Percentiles rank a stretch among this genome's conserved stretches.
Evolutionary conservation across 306 rosid species (phyloP).

Genomic region (Clitoria ternatea): DNA sequence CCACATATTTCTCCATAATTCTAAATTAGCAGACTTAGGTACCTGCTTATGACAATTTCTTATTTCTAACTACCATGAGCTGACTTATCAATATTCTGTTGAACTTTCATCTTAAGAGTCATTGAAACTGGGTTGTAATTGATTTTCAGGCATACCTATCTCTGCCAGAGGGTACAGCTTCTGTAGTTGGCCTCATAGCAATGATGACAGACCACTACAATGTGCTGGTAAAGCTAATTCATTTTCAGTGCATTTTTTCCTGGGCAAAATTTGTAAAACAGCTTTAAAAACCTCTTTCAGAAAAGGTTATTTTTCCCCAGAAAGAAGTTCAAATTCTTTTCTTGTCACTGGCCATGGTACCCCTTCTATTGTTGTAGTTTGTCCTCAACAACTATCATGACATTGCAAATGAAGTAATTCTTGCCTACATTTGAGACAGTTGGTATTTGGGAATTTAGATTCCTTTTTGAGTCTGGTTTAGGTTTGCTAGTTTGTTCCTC

Average conservation of each 20-base stretch:
- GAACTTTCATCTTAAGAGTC: not conserved
- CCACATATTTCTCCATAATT: not conserved
- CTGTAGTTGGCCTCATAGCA: conserved; percentile 68
- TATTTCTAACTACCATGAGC: not conserved
- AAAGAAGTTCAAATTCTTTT: not conserved
- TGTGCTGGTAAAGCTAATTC: conserved; percentile 47
- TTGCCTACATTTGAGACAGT: not conserved
- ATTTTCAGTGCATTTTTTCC: not conserved
- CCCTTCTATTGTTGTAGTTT: not conserved
- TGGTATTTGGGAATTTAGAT: not conserved
- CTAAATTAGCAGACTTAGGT: not conserved
- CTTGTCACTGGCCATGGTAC: not conserved
- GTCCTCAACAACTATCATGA: not conserved
- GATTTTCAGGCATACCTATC: conserved; percentile 85
- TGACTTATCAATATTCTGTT: conserved; percentile 2
- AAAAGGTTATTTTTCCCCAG: not conserved
- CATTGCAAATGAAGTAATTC: not conserved
- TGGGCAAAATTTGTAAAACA: not conserved
- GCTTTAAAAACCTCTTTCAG: not conserved
- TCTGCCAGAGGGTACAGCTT: conserved; percentile 84
- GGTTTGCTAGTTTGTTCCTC: not conserved
- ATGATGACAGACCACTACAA: conserved; percentile 58
- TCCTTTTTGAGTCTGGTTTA: not conserved
- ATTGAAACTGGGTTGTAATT: conserved; percentile 17
- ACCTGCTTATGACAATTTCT: not conserved